phyloP scores from a whole-genome alignment of 768 basidiomycete species.

The Mycena amicta region DNA sequence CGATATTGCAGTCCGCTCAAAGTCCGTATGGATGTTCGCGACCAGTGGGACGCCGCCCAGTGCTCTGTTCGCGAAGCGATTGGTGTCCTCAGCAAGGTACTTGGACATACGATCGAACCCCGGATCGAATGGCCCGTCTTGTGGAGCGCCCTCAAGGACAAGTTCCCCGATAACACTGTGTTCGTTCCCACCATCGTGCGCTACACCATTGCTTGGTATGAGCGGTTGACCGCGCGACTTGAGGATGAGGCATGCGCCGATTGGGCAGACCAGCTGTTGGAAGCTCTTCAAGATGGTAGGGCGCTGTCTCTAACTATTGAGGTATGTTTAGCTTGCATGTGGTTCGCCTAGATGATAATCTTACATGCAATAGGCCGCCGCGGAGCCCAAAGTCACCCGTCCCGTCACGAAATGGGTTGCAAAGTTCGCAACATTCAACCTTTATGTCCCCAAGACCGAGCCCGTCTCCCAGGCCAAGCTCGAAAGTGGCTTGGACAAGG shows the following conservation, averaged over 20 bases:
- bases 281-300: conserved; percentile 22
- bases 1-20: conserved; percentile 36
- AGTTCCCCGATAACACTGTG: conserved; percentile 33
- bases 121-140: conserved; percentile 36
- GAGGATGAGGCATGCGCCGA: conserved; percentile 34
- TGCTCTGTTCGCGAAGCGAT: conserved; percentile 32
- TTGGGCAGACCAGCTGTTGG: conserved; percentile 40
- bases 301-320: conserved; percentile 31
- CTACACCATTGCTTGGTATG: conserved; percentile 37
- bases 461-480: conserved; percentile 29
- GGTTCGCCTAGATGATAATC: neutral
- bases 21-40: conserved; percentile 40
- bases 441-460: conserved; percentile 36
- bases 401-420: conserved; percentile 33
- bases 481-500: conserved; percentile 36
- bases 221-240: conserved; percentile 35
- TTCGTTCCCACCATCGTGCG: conserved; percentile 39
- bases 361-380: conserved; percentile 23
- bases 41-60: conserved; percentile 36
- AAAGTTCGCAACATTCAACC: conserved; percentile 30
- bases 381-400: conserved; percentile 18
- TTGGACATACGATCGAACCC: conserved; percentile 38
- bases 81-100: conserved; percentile 29
- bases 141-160: conserved; percentile 34
- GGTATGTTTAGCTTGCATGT: conserved; percentile 22